Percentiles rank a stretch among this genome's conserved stretches.
These are phyloP conservation scores for Speleostelium caveatum DNA, from an alignment of 78 protist species.

Conservation along the genomic window DNA sequence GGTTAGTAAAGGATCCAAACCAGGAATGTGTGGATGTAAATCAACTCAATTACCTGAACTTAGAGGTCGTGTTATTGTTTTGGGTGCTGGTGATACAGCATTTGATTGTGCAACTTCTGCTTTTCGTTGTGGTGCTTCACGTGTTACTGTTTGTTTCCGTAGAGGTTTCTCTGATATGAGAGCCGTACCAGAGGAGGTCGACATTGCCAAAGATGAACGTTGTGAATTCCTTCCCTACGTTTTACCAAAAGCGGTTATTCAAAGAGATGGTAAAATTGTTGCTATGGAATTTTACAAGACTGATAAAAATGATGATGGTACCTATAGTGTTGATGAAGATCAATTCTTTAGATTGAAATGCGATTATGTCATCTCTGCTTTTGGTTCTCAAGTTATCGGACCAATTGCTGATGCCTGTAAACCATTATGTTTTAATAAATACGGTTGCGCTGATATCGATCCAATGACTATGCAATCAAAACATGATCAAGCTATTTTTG, in stretches of 20 bases:
- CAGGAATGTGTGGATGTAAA: conserved; percentile 93
- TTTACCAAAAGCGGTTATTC: conserved; percentile 83
- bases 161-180: conserved; percentile 92
- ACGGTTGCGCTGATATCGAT: conserved; percentile 88
- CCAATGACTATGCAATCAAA: conserved; percentile 76
- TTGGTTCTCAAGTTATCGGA: conserved; percentile 87
- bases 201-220: conserved; percentile 84
- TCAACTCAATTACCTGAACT: conserved; percentile 83
- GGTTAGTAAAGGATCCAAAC: conserved; percentile 89
- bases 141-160: conserved; percentile 93
- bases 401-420: conserved; percentile 35
- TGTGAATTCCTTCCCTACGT: conserved; percentile 92
- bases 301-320: conserved; percentile 90
- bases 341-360: conserved; percentile 88
- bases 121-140: conserved; percentile 93
- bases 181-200: conserved; percentile 94
- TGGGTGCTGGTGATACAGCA: conserved; percentile 99
- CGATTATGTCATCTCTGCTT: conserved; percentile 94
- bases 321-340: conserved; percentile 85
- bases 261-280: conserved; percentile 81
- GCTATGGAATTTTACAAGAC: conserved; percentile 89
- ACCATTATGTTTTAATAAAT: conserved; percentile 79
- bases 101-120: conserved; percentile 98
- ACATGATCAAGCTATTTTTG: conserved; percentile 83
- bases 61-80: conserved; percentile 93